These are phyloP conservation scores for Golubevia sp. DNA, from an alignment of 1,284 basidiomycete species.

Conservation along the genomic window DNA sequence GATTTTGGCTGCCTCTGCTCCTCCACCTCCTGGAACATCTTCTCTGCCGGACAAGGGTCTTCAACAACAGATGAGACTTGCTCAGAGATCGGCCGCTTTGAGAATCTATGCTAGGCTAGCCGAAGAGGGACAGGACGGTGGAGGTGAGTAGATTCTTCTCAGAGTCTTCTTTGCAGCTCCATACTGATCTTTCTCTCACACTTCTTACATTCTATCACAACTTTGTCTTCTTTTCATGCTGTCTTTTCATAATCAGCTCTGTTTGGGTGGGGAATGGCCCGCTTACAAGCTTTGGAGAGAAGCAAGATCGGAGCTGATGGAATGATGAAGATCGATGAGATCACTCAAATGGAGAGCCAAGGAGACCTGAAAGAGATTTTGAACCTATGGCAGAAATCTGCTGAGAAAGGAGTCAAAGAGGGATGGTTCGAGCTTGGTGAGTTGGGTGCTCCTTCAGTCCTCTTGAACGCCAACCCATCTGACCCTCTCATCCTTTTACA, in stretches of 20 bases:
- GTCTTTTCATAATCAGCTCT: too few relatives aligned
- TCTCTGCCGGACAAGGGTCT: background rate
- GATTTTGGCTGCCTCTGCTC: conserved; percentile 8
- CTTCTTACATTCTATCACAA: too few relatives aligned
- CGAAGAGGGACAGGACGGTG: conserved; percentile 9
- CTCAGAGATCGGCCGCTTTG: conserved; percentile 9
- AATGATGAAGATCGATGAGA: conserved; percentile 1
- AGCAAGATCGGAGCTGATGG: conserved; percentile 20
- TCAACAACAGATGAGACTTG: background rate
- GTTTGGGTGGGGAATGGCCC: background rate
- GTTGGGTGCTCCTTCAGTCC: background rate
- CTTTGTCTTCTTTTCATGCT: too few relatives aligned
- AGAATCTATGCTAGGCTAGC: conserved; percentile 15
- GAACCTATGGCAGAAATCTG: conserved; percentile 6
- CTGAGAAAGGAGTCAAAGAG: conserved; percentile 30
- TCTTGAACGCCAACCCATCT: too few relatives aligned
- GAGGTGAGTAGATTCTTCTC: too few relatives aligned
- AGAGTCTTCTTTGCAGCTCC: too few relatives aligned
- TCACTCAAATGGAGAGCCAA: conserved; percentile 2
- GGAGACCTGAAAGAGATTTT: conserved; percentile 6
- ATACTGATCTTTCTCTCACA: too few relatives aligned
- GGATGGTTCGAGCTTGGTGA: conserved; percentile 45
- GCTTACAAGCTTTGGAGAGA: conserved; percentile 15
- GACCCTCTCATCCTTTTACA: too few relatives aligned
- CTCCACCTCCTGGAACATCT: conserved; percentile 11